Conservation (phyloP, 1,284 basidiomycete genomes). For the Cryptococcus wingfieldii region DNA sequence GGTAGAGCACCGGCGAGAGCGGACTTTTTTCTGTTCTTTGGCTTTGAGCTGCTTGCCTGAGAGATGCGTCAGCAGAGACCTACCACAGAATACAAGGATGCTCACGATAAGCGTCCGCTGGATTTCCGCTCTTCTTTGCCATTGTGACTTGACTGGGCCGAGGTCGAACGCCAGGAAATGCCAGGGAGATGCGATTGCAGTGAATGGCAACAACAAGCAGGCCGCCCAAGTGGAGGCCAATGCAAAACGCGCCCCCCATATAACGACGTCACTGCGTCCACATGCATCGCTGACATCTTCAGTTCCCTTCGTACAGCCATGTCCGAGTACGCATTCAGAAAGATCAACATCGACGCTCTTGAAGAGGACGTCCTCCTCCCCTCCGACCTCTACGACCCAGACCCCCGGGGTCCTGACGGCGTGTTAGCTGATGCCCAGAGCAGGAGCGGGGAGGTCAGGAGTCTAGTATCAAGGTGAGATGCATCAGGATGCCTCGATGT, state of each 20-base stretch:
- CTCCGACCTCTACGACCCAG: conserved; percentile 79
- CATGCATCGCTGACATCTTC: not conserved
- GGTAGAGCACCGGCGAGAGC: not conserved
- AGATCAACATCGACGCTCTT: conserved; percentile 83
- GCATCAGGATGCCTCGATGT: not conserved
- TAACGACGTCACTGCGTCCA: not conserved
- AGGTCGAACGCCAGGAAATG: not conserved
- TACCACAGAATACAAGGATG: not conserved
- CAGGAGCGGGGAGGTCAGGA: conserved; percentile 68
- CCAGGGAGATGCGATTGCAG: not conserved
- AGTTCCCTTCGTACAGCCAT: conserved; percentile 48
- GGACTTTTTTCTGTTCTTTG: conserved; percentile 84
- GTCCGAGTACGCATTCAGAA: conserved; percentile 71
- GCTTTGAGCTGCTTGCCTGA: conserved; percentile 69
- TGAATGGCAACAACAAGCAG: not conserved
- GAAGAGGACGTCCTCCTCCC: conserved; percentile 88
- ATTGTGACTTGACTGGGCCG: conserved; percentile 50
- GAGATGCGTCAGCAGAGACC: not conserved
- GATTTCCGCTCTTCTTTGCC: conserved; percentile 78
- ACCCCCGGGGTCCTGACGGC: conserved; percentile 72
- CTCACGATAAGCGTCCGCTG: conserved; percentile 76
- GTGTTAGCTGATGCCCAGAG: conserved; percentile 71
- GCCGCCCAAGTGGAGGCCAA: not conserved
- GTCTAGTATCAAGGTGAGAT: conserved; percentile 66
- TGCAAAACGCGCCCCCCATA: not conserved